Evolutionary conservation across 257 asterid species (phyloP), one percentile per base, ranked within the genome.

Genomic region (Buddleja alternifolia): DNA sequence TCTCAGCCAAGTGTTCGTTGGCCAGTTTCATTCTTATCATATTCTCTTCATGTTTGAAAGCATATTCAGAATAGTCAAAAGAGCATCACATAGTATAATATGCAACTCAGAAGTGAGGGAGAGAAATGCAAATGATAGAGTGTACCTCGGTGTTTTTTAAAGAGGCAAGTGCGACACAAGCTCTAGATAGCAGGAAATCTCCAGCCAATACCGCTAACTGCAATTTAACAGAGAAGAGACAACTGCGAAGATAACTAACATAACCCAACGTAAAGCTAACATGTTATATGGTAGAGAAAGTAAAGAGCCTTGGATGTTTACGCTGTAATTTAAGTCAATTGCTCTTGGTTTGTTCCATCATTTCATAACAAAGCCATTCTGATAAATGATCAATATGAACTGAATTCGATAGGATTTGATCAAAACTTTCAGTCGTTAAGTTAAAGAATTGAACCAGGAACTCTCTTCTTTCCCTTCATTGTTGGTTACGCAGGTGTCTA

Each of bases 151-250:
- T 91, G 79, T 94, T 94, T 65, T 83, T 89, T 70, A 94, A 78
- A n/a, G 97, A 84, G 67, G 98, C 98, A 68, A 93, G 96, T 66
- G 97, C 97, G 62, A 90, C 95, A 70, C 95, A 91, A 63, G 97
- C 99, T 83, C 96, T 82, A 15, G 99, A 90, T 45, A 88, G 88
- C 74, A 94, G 76, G 84, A 94, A 94, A 80, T 94, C 97, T 59
- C 99, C 97, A 7, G 97, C 93, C 84, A 94, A 80, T 50, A 94
- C 96, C 68, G 99, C 92, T 71, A 93, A 72, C 99, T 90, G 90
- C 81, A 76, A 66, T 63, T 69, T 57, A 47, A 65, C 56, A 73
- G 47, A 20, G 59, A 69, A 69, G 47, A 52, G 51, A 54, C 34
- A 32, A 29, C 61, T 74, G 34, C 73, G 75, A 19, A 19, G 44